Evolutionary conservation across 164 flowering plant species (phyloP), one percentile per base, ranked within the genome.

Genomic region (Cinnamomum micranthum): DNA sequence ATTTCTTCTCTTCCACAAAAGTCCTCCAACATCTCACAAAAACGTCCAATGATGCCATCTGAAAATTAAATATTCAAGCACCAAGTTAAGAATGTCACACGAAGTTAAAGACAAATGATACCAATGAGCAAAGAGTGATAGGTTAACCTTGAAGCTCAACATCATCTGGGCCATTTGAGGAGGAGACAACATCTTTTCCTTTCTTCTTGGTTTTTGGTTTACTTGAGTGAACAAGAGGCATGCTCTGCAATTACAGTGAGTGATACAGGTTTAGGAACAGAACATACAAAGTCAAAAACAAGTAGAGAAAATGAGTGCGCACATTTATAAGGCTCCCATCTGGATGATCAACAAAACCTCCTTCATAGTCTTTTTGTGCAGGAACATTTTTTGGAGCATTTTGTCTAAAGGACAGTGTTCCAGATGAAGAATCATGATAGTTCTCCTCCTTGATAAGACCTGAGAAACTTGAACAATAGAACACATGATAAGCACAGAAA

Each of bases 381-480:
- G 82, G 84, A 74, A 71, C 73, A 51, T 77, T 31, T 71, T 35
- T 67, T 35, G 84, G 84, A 50, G 68, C 69, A 76, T 71, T 83
- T 65, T 81, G 84, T 78, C 84, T 84, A 71, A 76, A 23, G 27
- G 76, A 68, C 73, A 84, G 88, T 64, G 72, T 75, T 55, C 85
- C 88, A 80, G 82, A 80, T 17, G 59, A 74, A 33, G 80, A 78
- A 77, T 75, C 73, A 73, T 73, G 77, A 68, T 69, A 65, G 62
- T 78, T 79, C 71, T 84, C 84, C 84, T 89, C 91, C 81, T 86
- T 82, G 72, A 83, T 73, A 78, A 74, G 91, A 91, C 98, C 99
- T 92, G 98, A 91, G 88, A 88, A 87, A 86, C 97, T 90, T 93
- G 87, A 87, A 88, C 78, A 79, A 80, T 74, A 80, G 79, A 88